Percentiles rank a stretch among this genome's conserved stretches.
phyloP scores from a whole-genome alignment of 2,329 filamentous ascomycete genomes.

The Aulographum hederae region DNA sequence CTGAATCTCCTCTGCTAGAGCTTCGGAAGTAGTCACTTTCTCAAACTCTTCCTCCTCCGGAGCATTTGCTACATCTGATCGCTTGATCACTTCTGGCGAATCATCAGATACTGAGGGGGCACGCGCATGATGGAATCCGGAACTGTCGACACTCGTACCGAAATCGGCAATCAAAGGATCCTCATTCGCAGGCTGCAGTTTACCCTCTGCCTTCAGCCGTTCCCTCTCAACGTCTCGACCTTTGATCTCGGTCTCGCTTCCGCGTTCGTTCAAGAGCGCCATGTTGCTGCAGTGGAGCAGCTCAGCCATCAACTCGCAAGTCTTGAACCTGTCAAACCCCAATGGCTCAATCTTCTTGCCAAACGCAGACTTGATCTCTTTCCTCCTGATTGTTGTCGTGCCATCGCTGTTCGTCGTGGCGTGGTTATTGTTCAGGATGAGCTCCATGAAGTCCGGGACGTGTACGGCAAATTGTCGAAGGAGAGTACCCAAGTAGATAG shows the following conservation, averaged over 20 bases:
- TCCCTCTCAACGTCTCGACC: slow-evolving; percentile 68
- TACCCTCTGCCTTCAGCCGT: slow-evolving; percentile 58
- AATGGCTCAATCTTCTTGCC: slow-evolving; percentile 81
- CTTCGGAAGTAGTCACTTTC: slow-evolving; percentile 54
- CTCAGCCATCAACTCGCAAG: slow-evolving; percentile 96
- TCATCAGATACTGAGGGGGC: slow-evolving; percentile 24
- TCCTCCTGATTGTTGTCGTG: slow-evolving; percentile 45
- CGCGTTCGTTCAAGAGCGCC: slow-evolving; percentile 81
- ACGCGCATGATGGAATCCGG: slow-evolving; percentile 31
- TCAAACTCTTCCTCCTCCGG: slow-evolving; percentile 89
- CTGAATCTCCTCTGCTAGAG: slow-evolving; percentile 55
- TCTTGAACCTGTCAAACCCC: slow-evolving; percentile 96
- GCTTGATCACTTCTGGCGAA: slow-evolving; percentile 48
- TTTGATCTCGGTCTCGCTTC: slow-evolving; percentile 72
- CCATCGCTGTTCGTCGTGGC: slow-evolving; percentile 37
- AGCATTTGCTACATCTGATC: slow-evolving; percentile 60
- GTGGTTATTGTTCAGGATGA: slow-evolving; percentile 60
- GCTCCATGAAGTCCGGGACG: slow-evolving; percentile 82
- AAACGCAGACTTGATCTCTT: slow-evolving; percentile 70
- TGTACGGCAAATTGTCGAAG: slow-evolving; percentile 77
- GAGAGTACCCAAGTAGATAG: slow-evolving; percentile 86
- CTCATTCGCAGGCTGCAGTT: slow-evolving; percentile 38
- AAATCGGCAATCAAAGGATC: slow-evolving; percentile 38
- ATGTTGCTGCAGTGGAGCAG: slow-evolving; percentile 96
- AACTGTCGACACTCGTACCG: slow-evolving; percentile 31